A percentile compares a stretch with the other conserved stretches of the same genome.
phyloP scores from a whole-genome alignment of 208 protist species.

The Leishmania guyanensis region DNA sequence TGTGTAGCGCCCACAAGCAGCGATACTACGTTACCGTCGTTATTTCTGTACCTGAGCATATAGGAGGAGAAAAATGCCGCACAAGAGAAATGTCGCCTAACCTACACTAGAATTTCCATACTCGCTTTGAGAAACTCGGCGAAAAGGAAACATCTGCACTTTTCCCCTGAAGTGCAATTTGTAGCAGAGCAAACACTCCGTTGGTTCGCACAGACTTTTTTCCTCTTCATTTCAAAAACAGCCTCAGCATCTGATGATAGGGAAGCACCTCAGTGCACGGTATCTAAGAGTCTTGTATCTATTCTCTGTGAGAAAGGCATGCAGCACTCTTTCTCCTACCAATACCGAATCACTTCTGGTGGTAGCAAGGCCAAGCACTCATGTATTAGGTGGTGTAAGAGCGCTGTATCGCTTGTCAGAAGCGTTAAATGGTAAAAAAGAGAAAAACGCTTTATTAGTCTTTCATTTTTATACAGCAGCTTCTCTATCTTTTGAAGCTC shows the following conservation, averaged over 20 bases:
- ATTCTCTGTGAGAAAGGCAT: not conserved
- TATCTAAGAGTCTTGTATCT: not conserved
- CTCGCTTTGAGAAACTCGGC: not conserved
- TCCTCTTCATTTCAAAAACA: not conserved
- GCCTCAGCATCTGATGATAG: not conserved
- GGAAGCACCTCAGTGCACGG: not conserved
- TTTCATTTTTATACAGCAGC: not conserved
- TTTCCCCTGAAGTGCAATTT: not conserved
- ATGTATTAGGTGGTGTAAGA: not conserved
- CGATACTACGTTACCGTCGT: slow-evolving; percentile 51
- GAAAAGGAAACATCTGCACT: not conserved
- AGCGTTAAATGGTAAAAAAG: not conserved
- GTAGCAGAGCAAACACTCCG: not conserved
- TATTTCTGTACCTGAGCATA: slow-evolving; percentile 65
- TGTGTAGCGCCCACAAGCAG: slow-evolving; percentile 43
- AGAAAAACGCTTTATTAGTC: not conserved
- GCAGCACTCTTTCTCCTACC: not conserved
- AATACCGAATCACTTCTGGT: not conserved
- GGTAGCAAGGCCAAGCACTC: not conserved
- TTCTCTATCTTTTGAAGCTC: not conserved
- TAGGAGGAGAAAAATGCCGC: not conserved
- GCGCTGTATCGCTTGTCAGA: not conserved
- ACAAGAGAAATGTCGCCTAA: slow-evolving; percentile 12
- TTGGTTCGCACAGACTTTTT: not conserved
- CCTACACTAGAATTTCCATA: slow-evolving; percentile 21